A percentile compares a stretch with the other conserved stretches of the same genome.
Conservation (phyloP, 1,284 basidiomycete genomes). For the Rhodotorula sp. region DNA sequence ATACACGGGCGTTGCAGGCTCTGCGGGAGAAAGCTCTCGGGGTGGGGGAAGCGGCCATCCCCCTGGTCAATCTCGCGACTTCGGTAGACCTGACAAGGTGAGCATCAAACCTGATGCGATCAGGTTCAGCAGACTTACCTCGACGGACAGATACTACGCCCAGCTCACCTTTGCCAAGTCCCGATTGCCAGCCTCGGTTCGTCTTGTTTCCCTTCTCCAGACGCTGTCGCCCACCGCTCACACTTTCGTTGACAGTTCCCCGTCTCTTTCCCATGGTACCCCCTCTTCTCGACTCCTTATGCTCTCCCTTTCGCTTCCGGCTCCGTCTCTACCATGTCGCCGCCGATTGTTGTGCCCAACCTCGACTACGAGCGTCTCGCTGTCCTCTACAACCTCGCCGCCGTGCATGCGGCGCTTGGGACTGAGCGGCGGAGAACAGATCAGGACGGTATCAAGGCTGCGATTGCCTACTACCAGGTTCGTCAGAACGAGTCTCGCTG, state of each 20-base stretch:
- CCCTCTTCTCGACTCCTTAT: slow-evolving; percentile 61
- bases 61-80: neutral
- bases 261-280: slow-evolving; percentile 71
- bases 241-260: slow-evolving; percentile 60
- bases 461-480: slow-evolving; percentile 70
- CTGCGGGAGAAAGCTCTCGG: neutral
- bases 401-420: slow-evolving; percentile 73
- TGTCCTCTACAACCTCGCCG: slow-evolving; percentile 78
- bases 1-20: neutral
- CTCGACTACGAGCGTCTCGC: slow-evolving; percentile 74
- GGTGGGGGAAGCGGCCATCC: neutral
- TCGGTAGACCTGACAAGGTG: neutral
- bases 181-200: slow-evolving; percentile 68
- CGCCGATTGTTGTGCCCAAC: slow-evolving; percentile 65
- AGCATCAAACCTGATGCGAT: neutral
- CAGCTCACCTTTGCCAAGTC: slow-evolving; percentile 76
- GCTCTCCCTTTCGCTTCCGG: slow-evolving; percentile 50
- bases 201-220: slow-evolving; percentile 45
- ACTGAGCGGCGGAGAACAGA: slow-evolving; percentile 65
- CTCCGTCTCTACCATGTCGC: slow-evolving; percentile 18
- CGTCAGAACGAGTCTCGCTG: slow-evolving; percentile 34
- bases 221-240: neutral
- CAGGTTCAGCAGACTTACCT: neutral
- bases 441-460: slow-evolving; percentile 69
- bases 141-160: slow-evolving; percentile 26